Conservation (phyloP, 2,329 filamentous ascomycete species). For the Apiospora malaysiana region DNA sequence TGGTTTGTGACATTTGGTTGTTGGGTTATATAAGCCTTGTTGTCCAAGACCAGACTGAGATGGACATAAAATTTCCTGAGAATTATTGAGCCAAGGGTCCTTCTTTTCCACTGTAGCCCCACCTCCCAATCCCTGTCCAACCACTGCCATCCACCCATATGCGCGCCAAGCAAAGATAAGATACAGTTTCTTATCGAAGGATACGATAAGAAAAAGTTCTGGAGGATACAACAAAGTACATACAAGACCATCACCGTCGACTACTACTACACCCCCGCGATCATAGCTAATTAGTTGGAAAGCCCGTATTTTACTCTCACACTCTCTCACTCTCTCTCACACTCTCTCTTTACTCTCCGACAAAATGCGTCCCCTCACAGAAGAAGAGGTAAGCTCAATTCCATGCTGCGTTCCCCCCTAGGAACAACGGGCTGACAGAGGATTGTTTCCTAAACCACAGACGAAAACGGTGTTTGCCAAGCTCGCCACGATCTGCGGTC, state of each 20-base stretch:
- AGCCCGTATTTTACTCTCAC: background rate
- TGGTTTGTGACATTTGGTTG: constrained; percentile 18
- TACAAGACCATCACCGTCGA: background rate
- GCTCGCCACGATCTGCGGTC: constrained; percentile 91
- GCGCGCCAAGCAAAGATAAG: background rate
- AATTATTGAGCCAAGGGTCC: constrained; percentile 15
- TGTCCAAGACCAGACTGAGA: background rate
- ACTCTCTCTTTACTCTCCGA: background rate
- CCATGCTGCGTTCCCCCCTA: background rate
- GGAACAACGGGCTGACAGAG: constrained; percentile 33
- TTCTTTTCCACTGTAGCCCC: constrained; percentile 12
- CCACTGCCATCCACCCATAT: background rate
- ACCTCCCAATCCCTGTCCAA: background rate
- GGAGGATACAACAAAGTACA: constrained; percentile 6
- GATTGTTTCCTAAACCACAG: constrained; percentile 83
- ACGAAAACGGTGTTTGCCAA: constrained; percentile 87
- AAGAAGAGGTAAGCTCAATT: constrained; percentile 23
- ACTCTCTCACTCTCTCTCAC: too few species aligned
- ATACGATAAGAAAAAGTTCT: constrained; percentile 17
- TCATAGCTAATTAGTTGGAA: background rate
- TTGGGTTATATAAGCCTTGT: background rate
- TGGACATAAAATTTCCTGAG: constrained; percentile 14
- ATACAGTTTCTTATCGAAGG: background rate
- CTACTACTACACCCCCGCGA: background rate
- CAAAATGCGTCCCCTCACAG: constrained; percentile 29